phyloP scores from a whole-genome alignment of 805 yeast genomes.

The Debaryomyces castellii region DNA sequence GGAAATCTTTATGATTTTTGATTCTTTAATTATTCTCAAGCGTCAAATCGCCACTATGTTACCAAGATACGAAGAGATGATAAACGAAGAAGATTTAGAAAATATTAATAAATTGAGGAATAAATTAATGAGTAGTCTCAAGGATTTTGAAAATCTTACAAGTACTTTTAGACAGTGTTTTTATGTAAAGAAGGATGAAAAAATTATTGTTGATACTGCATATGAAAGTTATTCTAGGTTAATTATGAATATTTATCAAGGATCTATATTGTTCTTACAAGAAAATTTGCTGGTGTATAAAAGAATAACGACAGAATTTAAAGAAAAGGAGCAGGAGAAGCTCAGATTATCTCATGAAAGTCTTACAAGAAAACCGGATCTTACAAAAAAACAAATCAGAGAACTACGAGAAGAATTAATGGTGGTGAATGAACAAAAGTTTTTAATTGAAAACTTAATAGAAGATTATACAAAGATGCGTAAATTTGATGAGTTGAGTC shows the following conservation, averaged over 20 bases:
- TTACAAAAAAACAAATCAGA: conserved; percentile 55
- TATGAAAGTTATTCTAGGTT: conserved; percentile 24
- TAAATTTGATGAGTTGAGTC: conserved; percentile 71
- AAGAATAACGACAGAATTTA: conserved; percentile 49
- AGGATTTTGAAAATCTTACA: conserved; percentile 31
- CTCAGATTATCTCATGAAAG: conserved; percentile 8
- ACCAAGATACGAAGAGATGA: conserved; percentile 18
- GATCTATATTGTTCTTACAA: conserved; percentile 62
- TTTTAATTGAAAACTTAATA: conserved; percentile 65
- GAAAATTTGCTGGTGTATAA: conserved; percentile 65
- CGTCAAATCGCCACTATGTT: conserved; percentile 19
- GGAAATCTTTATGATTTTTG: conserved; percentile 19
- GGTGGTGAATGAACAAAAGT: conserved; percentile 85
- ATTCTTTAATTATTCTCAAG: conserved; percentile 19
- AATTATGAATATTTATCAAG: conserved; percentile 54
- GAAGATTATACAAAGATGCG: conserved; percentile 62
- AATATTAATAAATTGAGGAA: conserved; percentile 19
- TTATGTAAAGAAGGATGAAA: conserved; percentile 10
- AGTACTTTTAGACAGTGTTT: conserved; percentile 21
- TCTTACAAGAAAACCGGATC: conserved; percentile 17
- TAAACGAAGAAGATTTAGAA: conserved; percentile 11
- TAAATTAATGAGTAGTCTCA: conserved; percentile 21
- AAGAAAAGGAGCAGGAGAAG: conserved; percentile 25
- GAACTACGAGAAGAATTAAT: conserved; percentile 69
- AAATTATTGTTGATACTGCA: conserved; percentile 11